phyloP scores from a whole-genome alignment of 73 alveolate genomes.

The Durusdinium trenchii region DNA sequence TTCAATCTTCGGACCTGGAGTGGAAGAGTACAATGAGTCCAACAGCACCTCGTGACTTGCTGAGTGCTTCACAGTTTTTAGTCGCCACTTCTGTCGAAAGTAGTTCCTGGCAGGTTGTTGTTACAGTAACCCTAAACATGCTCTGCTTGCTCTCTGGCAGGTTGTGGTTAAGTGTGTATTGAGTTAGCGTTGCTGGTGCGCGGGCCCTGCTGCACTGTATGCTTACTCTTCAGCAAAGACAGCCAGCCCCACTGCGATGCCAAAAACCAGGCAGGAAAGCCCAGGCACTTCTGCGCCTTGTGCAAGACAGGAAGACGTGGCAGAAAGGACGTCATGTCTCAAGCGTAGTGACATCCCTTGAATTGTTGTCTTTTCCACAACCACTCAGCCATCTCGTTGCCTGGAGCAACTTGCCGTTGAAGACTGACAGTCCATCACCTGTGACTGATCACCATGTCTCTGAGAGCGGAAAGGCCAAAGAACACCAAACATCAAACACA shows the following conservation, averaged over 20 bases:
- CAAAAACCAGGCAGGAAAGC: slow-evolving; percentile 77
- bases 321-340: neutral
- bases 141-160: neutral
- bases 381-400: neutral
- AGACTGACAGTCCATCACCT: slow-evolving; percentile 92
- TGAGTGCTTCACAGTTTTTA: slow-evolving; percentile 25
- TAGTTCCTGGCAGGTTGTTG: slow-evolving; percentile 43
- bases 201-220: neutral
- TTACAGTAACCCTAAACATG: neutral
- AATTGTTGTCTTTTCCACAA: neutral
- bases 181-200: neutral
- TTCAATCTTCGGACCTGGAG: slow-evolving; percentile 70
- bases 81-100: slow-evolving; percentile 93
- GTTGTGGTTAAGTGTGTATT: neutral
- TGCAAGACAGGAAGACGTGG: neutral
- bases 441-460: neutral
- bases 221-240: neutral
- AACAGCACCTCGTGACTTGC: neutral
- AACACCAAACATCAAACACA: too few relatives aligned
- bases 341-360: neutral
- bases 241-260: slow-evolving; percentile 74
- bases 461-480: too few relatives aligned
- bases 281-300: slow-evolving; percentile 83
- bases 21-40: neutral
- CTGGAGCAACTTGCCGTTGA: slow-evolving; percentile 85